Evolutionary conservation across 805 yeast species (phyloP).

Genomic region (Schwanniomyces vanrijiae): DNA sequence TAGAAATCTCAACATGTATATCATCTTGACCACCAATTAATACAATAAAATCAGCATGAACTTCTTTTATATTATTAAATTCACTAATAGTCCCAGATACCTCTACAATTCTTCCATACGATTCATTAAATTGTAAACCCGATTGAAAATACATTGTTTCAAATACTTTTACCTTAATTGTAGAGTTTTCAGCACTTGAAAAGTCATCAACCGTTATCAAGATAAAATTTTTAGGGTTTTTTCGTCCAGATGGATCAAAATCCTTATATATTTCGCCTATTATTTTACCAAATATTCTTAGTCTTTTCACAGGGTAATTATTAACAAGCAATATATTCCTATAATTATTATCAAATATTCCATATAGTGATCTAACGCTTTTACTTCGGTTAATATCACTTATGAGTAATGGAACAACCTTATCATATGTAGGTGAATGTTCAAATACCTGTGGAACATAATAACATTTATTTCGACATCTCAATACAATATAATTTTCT

Average conservation of each 20-base stretch:
- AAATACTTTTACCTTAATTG: slow-evolving; percentile 20
- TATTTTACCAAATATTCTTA: slow-evolving; percentile 28
- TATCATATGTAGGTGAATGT: slow-evolving; percentile 23
- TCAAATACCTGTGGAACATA: slow-evolving; percentile 38
- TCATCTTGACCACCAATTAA: slow-evolving; percentile 15
- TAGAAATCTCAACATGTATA: slow-evolving; percentile 23
- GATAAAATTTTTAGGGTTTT: slow-evolving; percentile 9
- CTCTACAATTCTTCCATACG: slow-evolving; percentile 27
- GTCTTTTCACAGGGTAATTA: slow-evolving; percentile 33
- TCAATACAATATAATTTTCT: slow-evolving; percentile 30
- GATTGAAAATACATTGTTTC: slow-evolving; percentile 9
- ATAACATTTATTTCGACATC: slow-evolving; percentile 19
- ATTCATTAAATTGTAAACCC: slow-evolving; percentile 13
- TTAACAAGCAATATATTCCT: slow-evolving; percentile 18
- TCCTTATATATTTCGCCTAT: slow-evolving; percentile 20
- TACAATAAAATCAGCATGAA: slow-evolving; percentile 9
- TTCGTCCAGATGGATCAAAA: background rate
- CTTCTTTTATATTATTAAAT: slow-evolving; percentile 7
- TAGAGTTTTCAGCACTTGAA: slow-evolving; percentile 27
- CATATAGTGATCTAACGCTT: slow-evolving; percentile 14
- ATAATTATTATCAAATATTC: slow-evolving; percentile 12
- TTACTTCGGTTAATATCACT: slow-evolving; percentile 23
- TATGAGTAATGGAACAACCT: slow-evolving; percentile 25
- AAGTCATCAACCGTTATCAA: slow-evolving; percentile 33
- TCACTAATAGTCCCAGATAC: slow-evolving; percentile 17